These are phyloP conservation scores for Macrotyloma uniflorum DNA, from an alignment of 306 rosid species.

Conservation along the genomic window DNA sequence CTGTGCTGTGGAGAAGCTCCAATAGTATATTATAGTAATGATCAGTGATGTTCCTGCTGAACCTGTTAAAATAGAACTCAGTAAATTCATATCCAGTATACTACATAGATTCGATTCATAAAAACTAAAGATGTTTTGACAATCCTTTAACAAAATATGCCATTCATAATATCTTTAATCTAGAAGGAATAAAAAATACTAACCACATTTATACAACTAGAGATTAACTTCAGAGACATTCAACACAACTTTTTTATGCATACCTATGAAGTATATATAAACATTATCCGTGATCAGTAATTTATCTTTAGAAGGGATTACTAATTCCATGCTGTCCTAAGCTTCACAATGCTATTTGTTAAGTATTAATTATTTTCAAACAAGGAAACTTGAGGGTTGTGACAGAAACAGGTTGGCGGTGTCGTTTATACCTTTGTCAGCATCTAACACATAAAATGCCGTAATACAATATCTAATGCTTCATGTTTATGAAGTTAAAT, in stretches of 20 bases:
- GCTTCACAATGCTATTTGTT: not conserved
- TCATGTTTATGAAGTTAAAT: not conserved
- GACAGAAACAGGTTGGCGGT: not conserved
- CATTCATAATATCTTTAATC: not conserved
- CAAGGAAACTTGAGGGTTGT: not conserved
- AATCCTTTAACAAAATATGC: constrained; percentile 2
- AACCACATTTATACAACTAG: not conserved
- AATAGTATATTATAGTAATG: constrained; percentile 10
- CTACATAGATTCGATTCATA: not conserved
- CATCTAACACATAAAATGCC: not conserved
- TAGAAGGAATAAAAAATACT: not conserved
- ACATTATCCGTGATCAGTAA: not conserved
- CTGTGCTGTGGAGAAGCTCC: constrained; percentile 71
- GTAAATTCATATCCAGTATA: not conserved
- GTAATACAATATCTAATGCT: not conserved
- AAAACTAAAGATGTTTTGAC: not conserved
- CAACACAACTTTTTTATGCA: not conserved
- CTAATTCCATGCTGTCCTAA: not conserved
- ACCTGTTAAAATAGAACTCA: constrained; percentile 52
- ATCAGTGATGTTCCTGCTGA: constrained; percentile 32
- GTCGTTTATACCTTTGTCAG: not conserved
- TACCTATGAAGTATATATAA: not conserved
- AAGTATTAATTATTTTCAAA: not conserved
- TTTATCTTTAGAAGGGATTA: not conserved
- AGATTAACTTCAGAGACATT: not conserved